Evolutionary conservation across 1,284 basidiomycete species (phyloP).

Genomic region (Lentinula novae-zelandiae): DNA sequence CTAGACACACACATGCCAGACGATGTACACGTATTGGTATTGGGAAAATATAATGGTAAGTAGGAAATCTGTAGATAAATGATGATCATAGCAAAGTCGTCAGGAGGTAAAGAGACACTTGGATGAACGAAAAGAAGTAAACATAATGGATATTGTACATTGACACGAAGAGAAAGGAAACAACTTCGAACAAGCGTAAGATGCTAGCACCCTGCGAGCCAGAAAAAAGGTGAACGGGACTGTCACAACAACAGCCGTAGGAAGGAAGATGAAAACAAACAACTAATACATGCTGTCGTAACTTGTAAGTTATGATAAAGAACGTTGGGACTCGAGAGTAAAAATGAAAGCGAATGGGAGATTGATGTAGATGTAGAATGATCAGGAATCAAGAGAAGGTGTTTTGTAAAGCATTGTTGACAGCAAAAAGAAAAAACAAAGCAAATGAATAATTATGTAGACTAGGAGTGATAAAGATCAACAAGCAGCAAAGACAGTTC

Average conservation of each 20-base stretch:
- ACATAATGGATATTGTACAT: neutral
- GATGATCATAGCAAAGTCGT: neutral
- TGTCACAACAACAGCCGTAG: neutral
- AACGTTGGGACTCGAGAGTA: neutral
- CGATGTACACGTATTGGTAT: slow-evolving; percentile 1
- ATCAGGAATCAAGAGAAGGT: neutral
- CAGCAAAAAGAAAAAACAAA: neutral
- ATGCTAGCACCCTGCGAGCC: neutral
- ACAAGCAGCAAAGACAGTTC: neutral
- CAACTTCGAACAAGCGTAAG: neutral
- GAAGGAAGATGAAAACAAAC: neutral
- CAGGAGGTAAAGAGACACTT: neutral
- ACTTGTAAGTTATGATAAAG: neutral
- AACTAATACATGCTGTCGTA: neutral
- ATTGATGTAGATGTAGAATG: neutral
- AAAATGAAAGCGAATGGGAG: neutral
- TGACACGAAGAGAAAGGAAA: neutral
- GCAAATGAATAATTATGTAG: neutral
- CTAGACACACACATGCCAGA: neutral
- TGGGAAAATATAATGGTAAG: neutral
- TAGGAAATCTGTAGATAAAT: neutral
- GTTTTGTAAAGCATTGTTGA: neutral
- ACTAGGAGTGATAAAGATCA: neutral
- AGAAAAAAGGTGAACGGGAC: neutral
- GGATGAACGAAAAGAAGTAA: neutral